These are phyloP conservation scores for Penicillium fuscoglaucum DNA, from an alignment of 2,329 filamentous ascomycete species.

Conservation along the genomic window DNA sequence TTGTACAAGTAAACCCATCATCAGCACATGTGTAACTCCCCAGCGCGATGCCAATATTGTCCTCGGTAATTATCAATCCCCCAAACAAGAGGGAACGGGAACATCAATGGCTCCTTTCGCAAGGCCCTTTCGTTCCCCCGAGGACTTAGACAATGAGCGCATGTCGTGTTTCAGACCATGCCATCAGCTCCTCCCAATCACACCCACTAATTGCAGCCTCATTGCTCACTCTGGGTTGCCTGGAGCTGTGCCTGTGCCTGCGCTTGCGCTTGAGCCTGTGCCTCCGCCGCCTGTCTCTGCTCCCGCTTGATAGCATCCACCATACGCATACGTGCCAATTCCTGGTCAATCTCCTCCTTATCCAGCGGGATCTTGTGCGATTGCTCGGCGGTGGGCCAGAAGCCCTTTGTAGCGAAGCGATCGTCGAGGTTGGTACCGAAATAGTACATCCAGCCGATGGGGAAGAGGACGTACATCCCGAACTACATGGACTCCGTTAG, in stretches of 20 bases:
- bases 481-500: constrained; percentile 61
- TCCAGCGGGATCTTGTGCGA: constrained; percentile 56
- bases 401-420: constrained; percentile 82
- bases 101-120: background rate
- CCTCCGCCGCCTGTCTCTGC: constrained; percentile 42
- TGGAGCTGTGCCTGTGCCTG: constrained; percentile 20
- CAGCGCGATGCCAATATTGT: constrained; percentile 1
- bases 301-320: constrained; percentile 54
- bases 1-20: constrained; percentile 28
- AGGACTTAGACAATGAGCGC: background rate
- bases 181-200: background rate
- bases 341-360: constrained; percentile 66
- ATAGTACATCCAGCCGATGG: constrained; percentile 99
- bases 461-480: constrained; percentile 98
- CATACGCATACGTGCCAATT: constrained; percentile 67
- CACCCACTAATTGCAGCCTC: background rate
- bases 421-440: constrained; percentile 97
- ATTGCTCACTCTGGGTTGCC: constrained; percentile 22
- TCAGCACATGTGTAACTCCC: constrained; percentile 23
- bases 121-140: background rate
- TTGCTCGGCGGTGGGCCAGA: constrained; percentile 76
- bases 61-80: background rate
- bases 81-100: background rate
- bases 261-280: constrained; percentile 17
- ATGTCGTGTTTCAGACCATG: background rate